phyloP scores from a whole-genome alignment of 176 grass and related monocot species.

The Bothriochloa decipiens region DNA sequence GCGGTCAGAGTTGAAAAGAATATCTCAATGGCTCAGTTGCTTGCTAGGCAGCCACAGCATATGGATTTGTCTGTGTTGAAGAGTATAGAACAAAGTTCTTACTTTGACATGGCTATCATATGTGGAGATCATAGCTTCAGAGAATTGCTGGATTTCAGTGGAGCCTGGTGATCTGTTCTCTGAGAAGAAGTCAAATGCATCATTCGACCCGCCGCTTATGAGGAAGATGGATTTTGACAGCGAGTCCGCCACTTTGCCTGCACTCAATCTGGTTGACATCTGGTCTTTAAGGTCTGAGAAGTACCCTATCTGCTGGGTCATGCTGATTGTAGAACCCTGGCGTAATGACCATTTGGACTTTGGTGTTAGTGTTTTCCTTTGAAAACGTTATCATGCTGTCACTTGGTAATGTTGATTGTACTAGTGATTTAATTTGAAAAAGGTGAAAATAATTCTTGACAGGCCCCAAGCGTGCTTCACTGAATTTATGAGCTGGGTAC shows the following conservation, averaged over 20 bases:
- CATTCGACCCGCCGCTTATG: slow-evolving; percentile 63
- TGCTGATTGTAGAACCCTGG: slow-evolving; percentile 64
- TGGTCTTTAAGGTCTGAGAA: slow-evolving; percentile 58
- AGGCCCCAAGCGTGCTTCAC: not conserved
- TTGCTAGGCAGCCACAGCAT: not conserved
- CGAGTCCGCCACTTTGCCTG: not conserved
- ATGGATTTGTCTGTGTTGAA: not conserved
- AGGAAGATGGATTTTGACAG: slow-evolving; percentile 76
- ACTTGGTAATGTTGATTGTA: slow-evolving; percentile 13
- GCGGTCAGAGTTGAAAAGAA: not conserved
- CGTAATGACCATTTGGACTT: not conserved
- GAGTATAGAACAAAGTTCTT: slow-evolving; percentile 26
- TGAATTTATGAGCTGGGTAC: not conserved
- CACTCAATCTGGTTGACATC: slow-evolving; percentile 32
- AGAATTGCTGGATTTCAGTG: slow-evolving; percentile 45
- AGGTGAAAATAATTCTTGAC: not conserved
- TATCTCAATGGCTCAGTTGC: not conserved
- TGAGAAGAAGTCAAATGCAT: slow-evolving; percentile 55
- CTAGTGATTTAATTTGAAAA: not conserved
- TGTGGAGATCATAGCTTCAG: slow-evolving; percentile 48
- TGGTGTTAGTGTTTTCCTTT: not conserved
- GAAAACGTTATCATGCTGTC: not conserved
- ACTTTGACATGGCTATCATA: slow-evolving; percentile 71
- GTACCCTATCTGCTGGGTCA: slow-evolving; percentile 68
- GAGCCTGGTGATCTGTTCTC: slow-evolving; percentile 48